Evolutionary conservation across 306 rosid genomes (phyloP), one percentile per base, ranked within the genome.

Genomic region (Sindora glabra): DNA sequence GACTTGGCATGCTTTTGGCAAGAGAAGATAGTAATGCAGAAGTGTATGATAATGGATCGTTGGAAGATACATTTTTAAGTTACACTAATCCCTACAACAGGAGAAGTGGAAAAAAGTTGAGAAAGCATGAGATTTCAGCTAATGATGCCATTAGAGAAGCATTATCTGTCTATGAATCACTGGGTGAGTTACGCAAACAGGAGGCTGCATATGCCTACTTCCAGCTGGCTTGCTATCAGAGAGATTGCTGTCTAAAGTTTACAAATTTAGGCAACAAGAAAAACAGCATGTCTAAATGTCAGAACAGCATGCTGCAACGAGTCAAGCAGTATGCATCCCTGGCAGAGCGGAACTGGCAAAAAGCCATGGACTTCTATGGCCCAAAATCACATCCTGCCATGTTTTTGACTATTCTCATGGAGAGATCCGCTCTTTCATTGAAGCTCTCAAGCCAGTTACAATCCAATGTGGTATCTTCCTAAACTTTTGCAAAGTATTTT

Each of bases 341-440:
- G 79, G 98, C 95, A 3, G 98, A 87, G 73, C 81, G 95, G 78
- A 91, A 88, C 73, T 85, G 96, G 98, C 91, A 85, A 55, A 88
- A 74, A 64, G 92, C 98, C 54, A 48, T 81, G 64, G 96, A 83
- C 32, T 88, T 79, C 56, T 91, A 91, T 75, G 79, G 92, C 65
- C 87, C 98, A 36, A 61, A 76, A 73, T 75, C 92, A 12, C 98
- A 91, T 73, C 77, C 89, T 58, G 52, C 63, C 59, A 91, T 91
- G 96, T 81, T 71, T 56, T 64, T 88, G 52, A 85, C 95, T 49
- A 76, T 91, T 64, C 81, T 88, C 44, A 75, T 83, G 41, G 98
- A 91, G 80, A 86, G 89, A 85, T 77, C 98, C 25, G 59, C 80
- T 54, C 92, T 91, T 70, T 74, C 68, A 34, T 73, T 72, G 49